Percentiles rank a stretch among this genome's conserved stretches.
phyloP scores from a whole-genome alignment of 768 basidiomycete species.

The Leccinum pellstonianum region DNA sequence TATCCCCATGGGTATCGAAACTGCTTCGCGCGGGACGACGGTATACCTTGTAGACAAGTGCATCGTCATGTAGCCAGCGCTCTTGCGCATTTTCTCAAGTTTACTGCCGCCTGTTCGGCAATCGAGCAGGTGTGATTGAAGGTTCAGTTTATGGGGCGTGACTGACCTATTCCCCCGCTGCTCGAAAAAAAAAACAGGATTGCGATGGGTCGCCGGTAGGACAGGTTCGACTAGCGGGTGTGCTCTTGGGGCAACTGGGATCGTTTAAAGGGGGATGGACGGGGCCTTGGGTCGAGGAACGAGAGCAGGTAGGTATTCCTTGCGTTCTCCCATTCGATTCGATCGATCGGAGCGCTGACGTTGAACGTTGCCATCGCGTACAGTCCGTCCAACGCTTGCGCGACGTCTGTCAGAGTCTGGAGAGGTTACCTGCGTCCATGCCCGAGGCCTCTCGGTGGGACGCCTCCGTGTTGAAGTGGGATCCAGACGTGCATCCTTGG shows the following conservation, averaged over 20 bases:
- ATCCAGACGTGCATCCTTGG: constrained; percentile 49
- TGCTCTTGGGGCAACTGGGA: constrained; percentile 36
- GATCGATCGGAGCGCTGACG: neutral
- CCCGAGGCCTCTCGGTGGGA: constrained; percentile 39
- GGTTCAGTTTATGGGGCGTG: neutral
- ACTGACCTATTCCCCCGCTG: neutral
- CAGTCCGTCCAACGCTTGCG: constrained; percentile 44
- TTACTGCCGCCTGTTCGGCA: constrained; percentile 41
- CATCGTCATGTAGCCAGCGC: too few relatives aligned
- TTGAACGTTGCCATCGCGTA: neutral
- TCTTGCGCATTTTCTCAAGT: constrained; percentile 43
- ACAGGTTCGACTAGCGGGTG: constrained; percentile 44
- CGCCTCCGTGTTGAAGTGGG: constrained; percentile 44
- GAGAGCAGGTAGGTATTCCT: constrained; percentile 39
- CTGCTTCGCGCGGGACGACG: too few relatives aligned
- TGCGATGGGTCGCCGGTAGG: constrained; percentile 40
- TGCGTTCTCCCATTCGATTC: neutral
- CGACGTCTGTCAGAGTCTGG: constrained; percentile 38
- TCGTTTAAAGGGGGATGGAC: constrained; percentile 40
- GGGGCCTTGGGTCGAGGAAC: constrained; percentile 47
- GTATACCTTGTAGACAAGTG: too few relatives aligned
- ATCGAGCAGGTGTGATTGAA: constrained; percentile 36
- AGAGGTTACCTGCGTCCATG: constrained; percentile 38
- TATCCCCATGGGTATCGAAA: too few relatives aligned
- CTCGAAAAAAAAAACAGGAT: constrained; percentile 28